Evolutionary conservation across 345 rosid genomes (phyloP), one percentile per base, ranked within the genome.

Genomic region (Arabis alpina): DNA sequence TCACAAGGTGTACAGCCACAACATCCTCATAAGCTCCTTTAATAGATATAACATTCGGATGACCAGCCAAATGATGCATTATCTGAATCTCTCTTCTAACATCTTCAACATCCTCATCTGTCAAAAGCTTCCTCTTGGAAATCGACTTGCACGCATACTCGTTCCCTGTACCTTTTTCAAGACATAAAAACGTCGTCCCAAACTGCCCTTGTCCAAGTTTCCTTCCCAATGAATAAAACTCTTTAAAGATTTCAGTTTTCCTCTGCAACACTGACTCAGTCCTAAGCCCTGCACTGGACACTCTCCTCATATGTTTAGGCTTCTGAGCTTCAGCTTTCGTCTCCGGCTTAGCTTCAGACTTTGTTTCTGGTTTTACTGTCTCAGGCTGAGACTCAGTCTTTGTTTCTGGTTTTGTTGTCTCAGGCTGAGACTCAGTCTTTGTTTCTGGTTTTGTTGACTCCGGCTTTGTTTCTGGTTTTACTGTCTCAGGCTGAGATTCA

Each of bases 191-290:
- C 2, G 96, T 88, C 0, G 92, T 89, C 42, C 97, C 97, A 5
- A 91, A 91, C 54, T 91, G 97, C 41, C 97, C 97, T 80, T 91
- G 97, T 25, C 97, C 97, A 30, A 91, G 83, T 79, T 86, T 91
- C 83, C 83, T 89, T 66, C 97, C 97, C 50, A 87, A 63, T 34
- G 79, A 84, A 55, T 70, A 91, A 24, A 84, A 79, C 28, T 89
- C 97, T 78, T 84, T 88, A 15, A 91, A 83, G 70, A 87, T 86
- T 45, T 86, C 96, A 4, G 97, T 91, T 77, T 76, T 80, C 27
- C 83, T 83, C 58, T 83, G 93, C 10, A 91, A 65, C 12, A 91
- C 96, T 7, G 95, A 91, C 12, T 83, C 93, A 42, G 83, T 66
- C 62, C 82, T 84, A 12, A 91, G 91, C 48, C 90, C 96, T 23